These are phyloP conservation scores for Globisporangium ultimum DNA, from an alignment of 352 stramenopile genomes.

Conservation along the genomic window DNA sequence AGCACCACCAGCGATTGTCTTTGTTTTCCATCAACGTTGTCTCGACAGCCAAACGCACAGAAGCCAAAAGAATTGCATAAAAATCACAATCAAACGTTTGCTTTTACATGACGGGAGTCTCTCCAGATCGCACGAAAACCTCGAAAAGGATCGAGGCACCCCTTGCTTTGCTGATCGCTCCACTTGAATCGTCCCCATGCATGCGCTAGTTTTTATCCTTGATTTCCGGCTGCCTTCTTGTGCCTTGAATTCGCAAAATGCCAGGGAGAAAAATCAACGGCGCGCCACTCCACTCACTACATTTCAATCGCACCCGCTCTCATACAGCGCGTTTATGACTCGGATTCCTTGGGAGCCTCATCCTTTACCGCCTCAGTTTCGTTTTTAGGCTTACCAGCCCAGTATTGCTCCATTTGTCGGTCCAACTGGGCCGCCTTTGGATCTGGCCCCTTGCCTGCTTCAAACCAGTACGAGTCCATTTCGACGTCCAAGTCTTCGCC, in stretches of 20 bases:
- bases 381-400: slow-evolving; percentile 71
- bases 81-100: slow-evolving; percentile 15
- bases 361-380: slow-evolving; percentile 10
- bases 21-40: not conserved
- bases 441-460: slow-evolving; percentile 86
- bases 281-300: not conserved
- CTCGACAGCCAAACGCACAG: slow-evolving; percentile 1
- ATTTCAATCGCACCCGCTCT: not conserved
- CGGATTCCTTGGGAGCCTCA: not conserved
- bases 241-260: no score
- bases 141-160: not conserved
- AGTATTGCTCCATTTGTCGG: slow-evolving; percentile 89
- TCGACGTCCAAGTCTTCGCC: slow-evolving; percentile 83
- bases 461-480: slow-evolving; percentile 88
- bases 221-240: no score
- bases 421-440: slow-evolving; percentile 77
- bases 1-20: not conserved
- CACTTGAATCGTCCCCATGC: not conserved
- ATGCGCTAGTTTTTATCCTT: not conserved
- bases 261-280: no score
- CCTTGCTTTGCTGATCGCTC: not conserved
- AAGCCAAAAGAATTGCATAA: slow-evolving; percentile 11
- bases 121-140: slow-evolving; percentile 1
- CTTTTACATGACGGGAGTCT: slow-evolving; percentile 7
- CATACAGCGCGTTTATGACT: not conserved